These are phyloP conservation scores for Leccinum boreale DNA, from an alignment of 768 basidiomycete species.

Conservation along the genomic window DNA sequence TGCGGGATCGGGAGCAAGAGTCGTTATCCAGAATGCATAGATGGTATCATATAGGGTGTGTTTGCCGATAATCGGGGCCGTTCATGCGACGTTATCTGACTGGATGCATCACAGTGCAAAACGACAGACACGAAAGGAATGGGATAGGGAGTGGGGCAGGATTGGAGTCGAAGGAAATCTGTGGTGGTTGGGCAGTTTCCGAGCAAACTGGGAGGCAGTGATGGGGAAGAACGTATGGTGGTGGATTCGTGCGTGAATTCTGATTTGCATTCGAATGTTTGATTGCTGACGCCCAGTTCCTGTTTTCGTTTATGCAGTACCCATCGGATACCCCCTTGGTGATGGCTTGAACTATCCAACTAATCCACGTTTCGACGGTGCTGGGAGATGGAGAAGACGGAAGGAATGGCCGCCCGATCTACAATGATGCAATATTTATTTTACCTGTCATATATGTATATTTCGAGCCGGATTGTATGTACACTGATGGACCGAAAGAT, in stretches of 20 bases:
- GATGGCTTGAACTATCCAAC: constrained; percentile 64
- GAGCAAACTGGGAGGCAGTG: constrained; percentile 70
- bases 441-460: neutral
- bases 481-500: neutral
- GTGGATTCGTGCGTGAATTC: constrained; percentile 72
- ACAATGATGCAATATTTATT: constrained; percentile 37
- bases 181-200: constrained; percentile 74
- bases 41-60: constrained; percentile 56
- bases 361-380: constrained; percentile 70
- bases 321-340: constrained; percentile 47
- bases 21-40: constrained; percentile 49
- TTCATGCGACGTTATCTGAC: constrained; percentile 1
- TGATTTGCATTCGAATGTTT: neutral
- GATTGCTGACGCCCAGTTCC: constrained; percentile 3
- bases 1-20: constrained; percentile 62
- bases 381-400: constrained; percentile 65
- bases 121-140: constrained; percentile 42
- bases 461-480: neutral
- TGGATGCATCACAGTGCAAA: constrained; percentile 43
- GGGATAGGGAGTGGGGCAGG: constrained; percentile 82
- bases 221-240: constrained; percentile 70
- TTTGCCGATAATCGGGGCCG: constrained; percentile 2
- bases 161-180: constrained; percentile 74
- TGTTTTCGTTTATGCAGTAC: constrained; percentile 33
- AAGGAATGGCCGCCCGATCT: constrained; percentile 69